Evolutionary conservation across 805 yeast genomes (phyloP).

Genomic region (Saccharomycopsis olivae): DNA sequence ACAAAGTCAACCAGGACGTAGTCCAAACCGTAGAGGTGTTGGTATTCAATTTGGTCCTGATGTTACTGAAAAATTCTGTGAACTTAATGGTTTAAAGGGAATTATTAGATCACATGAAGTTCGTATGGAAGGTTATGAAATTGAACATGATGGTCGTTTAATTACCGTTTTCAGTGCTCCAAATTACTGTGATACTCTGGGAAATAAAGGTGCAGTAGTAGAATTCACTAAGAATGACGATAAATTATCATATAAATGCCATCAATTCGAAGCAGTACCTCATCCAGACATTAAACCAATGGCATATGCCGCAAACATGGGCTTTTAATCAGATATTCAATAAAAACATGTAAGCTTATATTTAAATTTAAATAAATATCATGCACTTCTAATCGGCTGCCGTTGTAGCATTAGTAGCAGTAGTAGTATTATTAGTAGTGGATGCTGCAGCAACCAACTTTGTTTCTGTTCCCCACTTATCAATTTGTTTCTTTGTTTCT

Average conservation of each 20-base stretch:
- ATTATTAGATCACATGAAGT: conserved; percentile 94
- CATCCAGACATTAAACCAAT: conserved; percentile 91
- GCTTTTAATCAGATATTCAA: too few relatives aligned
- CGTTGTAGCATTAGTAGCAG: too few relatives aligned
- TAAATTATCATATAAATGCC: conserved; percentile 39
- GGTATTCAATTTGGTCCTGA: conserved; percentile 98
- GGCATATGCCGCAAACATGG: conserved; percentile 65
- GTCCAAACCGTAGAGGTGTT: conserved; percentile 87
- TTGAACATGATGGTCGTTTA: conserved; percentile 76
- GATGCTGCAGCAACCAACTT: conserved; percentile 31
- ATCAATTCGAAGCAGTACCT: conserved; percentile 67
- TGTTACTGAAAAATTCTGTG: conserved; percentile 70
- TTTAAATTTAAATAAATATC: too few relatives aligned
- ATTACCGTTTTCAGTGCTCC: conserved; percentile 98
- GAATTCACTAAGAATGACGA: conserved; percentile 45
- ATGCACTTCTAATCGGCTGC: too few relatives aligned
- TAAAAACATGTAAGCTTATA: too few relatives aligned
- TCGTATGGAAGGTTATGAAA: conserved; percentile 80
- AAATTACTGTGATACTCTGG: conserved; percentile 88
- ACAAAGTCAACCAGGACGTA: conserved; percentile 63
- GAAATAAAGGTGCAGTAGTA: conserved; percentile 84
- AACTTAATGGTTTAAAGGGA: conserved; percentile 59
- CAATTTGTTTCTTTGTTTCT: conserved; percentile 79
- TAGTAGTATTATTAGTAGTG: too few relatives aligned
- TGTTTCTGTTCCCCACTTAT: conserved; percentile 76